Percentiles rank a stretch among this genome's conserved stretches.
Conservation (phyloP, 2,329 filamentous ascomycete species). For the Cadophora malorum region DNA sequence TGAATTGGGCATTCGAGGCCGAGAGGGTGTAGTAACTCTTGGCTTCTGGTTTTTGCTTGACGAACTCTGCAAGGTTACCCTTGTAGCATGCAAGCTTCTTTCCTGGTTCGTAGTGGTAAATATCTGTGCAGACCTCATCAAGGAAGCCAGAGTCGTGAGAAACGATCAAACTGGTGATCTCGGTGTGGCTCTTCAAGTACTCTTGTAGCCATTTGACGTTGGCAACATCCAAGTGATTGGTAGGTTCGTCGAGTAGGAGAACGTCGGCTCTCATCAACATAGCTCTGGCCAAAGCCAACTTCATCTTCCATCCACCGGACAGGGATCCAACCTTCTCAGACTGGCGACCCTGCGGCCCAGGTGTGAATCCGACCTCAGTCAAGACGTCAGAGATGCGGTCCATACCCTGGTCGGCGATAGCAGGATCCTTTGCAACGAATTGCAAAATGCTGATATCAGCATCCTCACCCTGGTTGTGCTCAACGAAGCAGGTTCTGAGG, state of each 20-base stretch:
- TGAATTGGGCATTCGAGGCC: conserved; percentile 89
- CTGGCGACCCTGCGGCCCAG: conserved; percentile 88
- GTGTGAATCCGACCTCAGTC: conserved; percentile 90
- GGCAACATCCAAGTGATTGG: conserved; percentile 95
- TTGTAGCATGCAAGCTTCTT: conserved; percentile 93
- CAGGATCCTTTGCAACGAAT: conserved; percentile 88
- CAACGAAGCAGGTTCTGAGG: conserved; percentile 95
- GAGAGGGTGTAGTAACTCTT: conserved; percentile 98
- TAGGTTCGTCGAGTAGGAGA: conserved; percentile 95
- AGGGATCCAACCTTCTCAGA: conserved; percentile 89
- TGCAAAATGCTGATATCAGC: conserved; percentile 95
- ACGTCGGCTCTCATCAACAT: conserved; percentile 99
- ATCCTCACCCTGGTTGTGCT: conserved; percentile 98
- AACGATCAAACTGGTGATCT: conserved; percentile 97
- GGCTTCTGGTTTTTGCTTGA: conserved; percentile 87
- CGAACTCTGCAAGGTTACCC: conserved; percentile 83
- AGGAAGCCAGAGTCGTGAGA: conserved; percentile 98
- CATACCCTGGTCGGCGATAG: conserved; percentile 77
- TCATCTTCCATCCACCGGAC: conserved; percentile 99
- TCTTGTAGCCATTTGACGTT: conserved; percentile 97
- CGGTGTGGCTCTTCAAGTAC: conserved; percentile 93
- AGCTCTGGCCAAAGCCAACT: conserved; percentile 91
- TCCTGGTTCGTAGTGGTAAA: conserved; percentile 95
- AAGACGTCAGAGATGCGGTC: conserved; percentile 86
- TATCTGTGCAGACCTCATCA: conserved; percentile 96